A percentile compares a stretch with the other conserved stretches of the same genome.
Evolutionary conservation across 1,284 basidiomycete species (phyloP).

Genomic region (Ceratobasidium sp.): DNA sequence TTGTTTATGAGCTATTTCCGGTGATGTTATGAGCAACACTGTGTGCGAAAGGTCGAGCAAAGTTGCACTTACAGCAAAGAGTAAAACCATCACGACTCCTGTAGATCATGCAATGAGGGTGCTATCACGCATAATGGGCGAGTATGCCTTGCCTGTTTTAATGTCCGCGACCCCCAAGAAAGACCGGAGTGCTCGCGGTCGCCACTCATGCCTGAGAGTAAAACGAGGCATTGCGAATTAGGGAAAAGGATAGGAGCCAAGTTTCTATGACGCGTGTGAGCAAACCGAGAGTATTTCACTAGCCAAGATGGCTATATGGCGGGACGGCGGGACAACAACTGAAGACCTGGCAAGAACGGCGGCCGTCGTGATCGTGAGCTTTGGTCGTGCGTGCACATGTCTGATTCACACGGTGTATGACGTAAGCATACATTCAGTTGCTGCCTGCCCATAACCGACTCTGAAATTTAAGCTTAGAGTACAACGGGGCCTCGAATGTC

Average conservation of each 20-base stretch:
- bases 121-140: neutral
- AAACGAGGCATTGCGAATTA: constrained; percentile 43
- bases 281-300: neutral
- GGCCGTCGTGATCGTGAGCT: constrained; percentile 21
- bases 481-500: neutral
- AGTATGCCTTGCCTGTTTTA: constrained; percentile 72
- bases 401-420: constrained; percentile 28
- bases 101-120: constrained; percentile 20
- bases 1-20: constrained; percentile 89
- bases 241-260: too few species aligned
- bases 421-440: constrained; percentile 18
- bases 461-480: too few species aligned
- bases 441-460: too few species aligned
- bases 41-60: constrained; percentile 27
- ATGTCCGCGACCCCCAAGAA: constrained; percentile 87
- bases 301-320: neutral
- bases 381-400: constrained; percentile 15
- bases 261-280: neutral
- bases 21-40: constrained; percentile 11
- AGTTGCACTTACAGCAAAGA: constrained; percentile 76
- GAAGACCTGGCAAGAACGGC: neutral
- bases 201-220: constrained; percentile 58
- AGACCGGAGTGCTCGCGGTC: constrained; percentile 79
- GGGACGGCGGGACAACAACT: constrained; percentile 3
- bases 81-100: constrained; percentile 79